Conservation (phyloP, 441 rosid species). For the Metrosideros polymorpha region DNA sequence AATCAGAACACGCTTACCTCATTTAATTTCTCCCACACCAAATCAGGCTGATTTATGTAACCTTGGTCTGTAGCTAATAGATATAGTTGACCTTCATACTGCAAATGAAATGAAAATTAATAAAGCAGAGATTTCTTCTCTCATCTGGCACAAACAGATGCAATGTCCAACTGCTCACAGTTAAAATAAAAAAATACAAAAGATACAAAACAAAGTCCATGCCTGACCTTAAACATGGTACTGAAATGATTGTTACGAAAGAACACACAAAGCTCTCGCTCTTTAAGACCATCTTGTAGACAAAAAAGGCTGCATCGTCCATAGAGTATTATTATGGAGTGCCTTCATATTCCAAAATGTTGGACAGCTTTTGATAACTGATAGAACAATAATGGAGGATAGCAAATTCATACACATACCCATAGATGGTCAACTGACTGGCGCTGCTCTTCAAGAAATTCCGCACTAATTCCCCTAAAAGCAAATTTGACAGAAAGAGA, state of each 20-base stretch:
- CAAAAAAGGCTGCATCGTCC: conserved; percentile 61
- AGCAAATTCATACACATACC: conserved; percentile 40
- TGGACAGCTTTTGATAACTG: not conserved
- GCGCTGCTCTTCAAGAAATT: conserved; percentile 82
- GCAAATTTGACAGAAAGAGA: conserved; percentile 8
- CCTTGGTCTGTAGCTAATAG: conserved; percentile 99
- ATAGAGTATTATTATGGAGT: conserved; percentile 1
- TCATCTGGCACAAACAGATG: not conserved
- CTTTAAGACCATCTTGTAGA: conserved; percentile 89
- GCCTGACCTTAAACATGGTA: conserved; percentile 96
- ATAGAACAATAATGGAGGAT: conserved; percentile 1
- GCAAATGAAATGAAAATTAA: conserved; percentile 20
- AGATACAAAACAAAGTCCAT: conserved; percentile 1
- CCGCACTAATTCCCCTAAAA: conserved; percentile 67
- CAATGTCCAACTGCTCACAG: not conserved
- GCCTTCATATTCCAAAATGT: not conserved
- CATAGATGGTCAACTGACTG: conserved; percentile 77
- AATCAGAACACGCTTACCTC: conserved; percentile 41
- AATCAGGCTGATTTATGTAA: conserved; percentile 80
- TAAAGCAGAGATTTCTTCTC: not conserved
- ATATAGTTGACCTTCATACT: conserved; percentile 95
- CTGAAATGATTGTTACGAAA: conserved; percentile 98
- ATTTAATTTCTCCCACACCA: conserved; percentile 96
- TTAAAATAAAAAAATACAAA: not conserved
- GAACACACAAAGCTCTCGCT: conserved; percentile 92